These are phyloP conservation scores for Exsudoporus frostii DNA, from an alignment of 768 basidiomycete genomes.

Conservation along the genomic window DNA sequence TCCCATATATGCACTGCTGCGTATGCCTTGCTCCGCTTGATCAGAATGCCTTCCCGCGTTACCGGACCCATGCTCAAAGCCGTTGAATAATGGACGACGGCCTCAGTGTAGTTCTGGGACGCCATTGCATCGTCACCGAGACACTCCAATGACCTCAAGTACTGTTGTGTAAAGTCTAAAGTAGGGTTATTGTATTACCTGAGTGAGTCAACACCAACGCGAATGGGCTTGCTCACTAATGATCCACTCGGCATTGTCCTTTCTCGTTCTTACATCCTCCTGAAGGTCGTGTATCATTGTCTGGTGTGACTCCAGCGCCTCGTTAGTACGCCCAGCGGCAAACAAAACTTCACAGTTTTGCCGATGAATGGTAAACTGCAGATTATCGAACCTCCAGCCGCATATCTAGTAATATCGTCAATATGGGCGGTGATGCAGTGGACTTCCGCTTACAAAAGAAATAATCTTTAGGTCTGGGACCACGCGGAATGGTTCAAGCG, in stretches of 20 bases:
- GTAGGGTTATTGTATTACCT: not conserved
- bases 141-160: not conserved
- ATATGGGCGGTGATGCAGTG: not conserved
- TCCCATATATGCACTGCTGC: not conserved
- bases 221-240: not conserved
- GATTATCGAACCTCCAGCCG: conserved; percentile 11
- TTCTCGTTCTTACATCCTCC: not conserved
- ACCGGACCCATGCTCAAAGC: not conserved
- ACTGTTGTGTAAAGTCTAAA: conserved; percentile 2
- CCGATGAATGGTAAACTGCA: not conserved
- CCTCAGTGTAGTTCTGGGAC: not conserved
- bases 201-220: not conserved
- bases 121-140: not conserved
- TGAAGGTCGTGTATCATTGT: not conserved
- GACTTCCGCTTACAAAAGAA: not conserved
- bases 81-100: not conserved
- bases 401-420: conserved; percentile 7
- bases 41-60: not conserved
- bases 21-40: conserved; percentile 5
- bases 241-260: conserved; percentile 4
- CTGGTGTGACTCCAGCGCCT: not conserved
- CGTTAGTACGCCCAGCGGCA: not conserved
- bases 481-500: conserved; percentile 1
- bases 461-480: not conserved
- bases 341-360: conserved; percentile 3